Conservation (phyloP, 83 land plant species). For the Picea abies region DNA sequence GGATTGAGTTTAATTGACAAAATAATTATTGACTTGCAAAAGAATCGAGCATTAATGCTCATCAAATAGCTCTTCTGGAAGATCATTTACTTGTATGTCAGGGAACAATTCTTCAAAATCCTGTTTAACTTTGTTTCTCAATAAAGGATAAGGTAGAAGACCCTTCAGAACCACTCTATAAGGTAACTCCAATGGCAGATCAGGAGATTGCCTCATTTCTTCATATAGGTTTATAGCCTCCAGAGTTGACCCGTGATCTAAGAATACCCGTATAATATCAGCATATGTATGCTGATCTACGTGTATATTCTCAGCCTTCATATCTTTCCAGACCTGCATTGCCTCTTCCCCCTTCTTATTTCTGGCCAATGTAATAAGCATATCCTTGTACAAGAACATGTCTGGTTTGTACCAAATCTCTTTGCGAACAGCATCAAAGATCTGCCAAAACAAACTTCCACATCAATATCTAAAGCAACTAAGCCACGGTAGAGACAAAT, state of each 20-base stretch:
- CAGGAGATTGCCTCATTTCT: constrained; percentile 67
- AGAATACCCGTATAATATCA: constrained; percentile 62
- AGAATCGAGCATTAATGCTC: no score
- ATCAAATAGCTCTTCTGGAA: constrained; percentile 29
- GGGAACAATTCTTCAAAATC: constrained; percentile 74
- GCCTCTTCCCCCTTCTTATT: constrained; percentile 57
- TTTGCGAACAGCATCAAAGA: constrained; percentile 78
- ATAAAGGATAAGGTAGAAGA: constrained; percentile 55
- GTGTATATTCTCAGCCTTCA: constrained; percentile 49
- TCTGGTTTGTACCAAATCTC: constrained; percentile 94
- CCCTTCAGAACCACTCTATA: constrained; percentile 74
- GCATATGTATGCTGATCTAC: constrained; percentile 73
- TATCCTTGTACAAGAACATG: constrained; percentile 78
- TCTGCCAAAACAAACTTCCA: constrained; percentile 31
- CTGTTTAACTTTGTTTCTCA: constrained; percentile 65
- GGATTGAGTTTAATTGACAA: no score
- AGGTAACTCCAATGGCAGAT: constrained; percentile 55
- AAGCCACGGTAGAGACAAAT: not conserved
- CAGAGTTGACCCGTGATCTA: constrained; percentile 41
- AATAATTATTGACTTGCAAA: no score
- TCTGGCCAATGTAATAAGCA: constrained; percentile 80
- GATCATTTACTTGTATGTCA: constrained; percentile 60
- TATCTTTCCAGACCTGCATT: constrained; percentile 57
- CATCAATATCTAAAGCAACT: not conserved
- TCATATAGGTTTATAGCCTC: constrained; percentile 64